A percentile compares a stretch with the other conserved stretches of the same genome.
Conservation (phyloP, 2,329 filamentous ascomycete species). For the Lachnellula hyalina region DNA sequence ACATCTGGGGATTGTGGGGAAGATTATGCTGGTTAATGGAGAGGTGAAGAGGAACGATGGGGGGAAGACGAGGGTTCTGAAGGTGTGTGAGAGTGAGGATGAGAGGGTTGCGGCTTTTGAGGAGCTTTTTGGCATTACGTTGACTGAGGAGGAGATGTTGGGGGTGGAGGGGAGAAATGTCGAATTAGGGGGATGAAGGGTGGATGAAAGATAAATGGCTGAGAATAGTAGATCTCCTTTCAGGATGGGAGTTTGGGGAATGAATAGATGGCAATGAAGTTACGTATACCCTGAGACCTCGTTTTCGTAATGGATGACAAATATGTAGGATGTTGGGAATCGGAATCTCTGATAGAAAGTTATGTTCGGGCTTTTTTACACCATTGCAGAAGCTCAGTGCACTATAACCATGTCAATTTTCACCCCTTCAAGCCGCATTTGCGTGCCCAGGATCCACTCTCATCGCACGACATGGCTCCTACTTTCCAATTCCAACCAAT, state of each 20-base stretch:
- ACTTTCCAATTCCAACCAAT: not conserved
- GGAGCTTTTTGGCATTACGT: constrained; percentile 44
- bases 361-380: not conserved
- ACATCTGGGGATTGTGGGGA: constrained; percentile 41
- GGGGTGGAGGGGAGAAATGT: constrained; percentile 43
- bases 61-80: constrained; percentile 44
- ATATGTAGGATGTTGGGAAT: not conserved
- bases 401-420: no score
- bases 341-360: not conserved
- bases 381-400: no score
- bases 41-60: constrained; percentile 49
- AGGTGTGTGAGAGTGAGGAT: constrained; percentile 43
- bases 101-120: constrained; percentile 48
- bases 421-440: not conserved
- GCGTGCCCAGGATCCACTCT: not conserved
- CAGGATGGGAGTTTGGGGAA: no score
- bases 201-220: no score
- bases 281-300: not conserved
- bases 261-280: not conserved
- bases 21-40: constrained; percentile 46
- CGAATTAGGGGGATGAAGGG: constrained; percentile 6
- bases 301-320: not conserved
- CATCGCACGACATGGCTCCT: no score
- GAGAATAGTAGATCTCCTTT: no score
- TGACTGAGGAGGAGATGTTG: constrained; percentile 44